Percentiles rank a stretch among this genome's conserved stretches.
Conservation (phyloP, 2,329 filamentous ascomycete genomes). For the Ascochyta clinopodiicola region DNA sequence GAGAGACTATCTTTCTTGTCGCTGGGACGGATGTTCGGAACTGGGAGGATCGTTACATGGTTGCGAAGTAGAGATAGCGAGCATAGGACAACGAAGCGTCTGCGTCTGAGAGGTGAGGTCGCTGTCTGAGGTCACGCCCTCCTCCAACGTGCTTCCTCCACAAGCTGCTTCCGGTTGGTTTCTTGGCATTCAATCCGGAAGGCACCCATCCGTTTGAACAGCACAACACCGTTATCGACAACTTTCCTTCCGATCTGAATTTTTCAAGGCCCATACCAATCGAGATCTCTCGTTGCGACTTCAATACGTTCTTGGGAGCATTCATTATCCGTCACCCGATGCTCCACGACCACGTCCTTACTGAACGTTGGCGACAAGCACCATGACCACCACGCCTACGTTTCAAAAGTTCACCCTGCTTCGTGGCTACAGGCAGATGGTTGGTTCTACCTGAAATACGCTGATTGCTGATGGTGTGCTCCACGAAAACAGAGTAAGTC, state of each 20-base stretch:
- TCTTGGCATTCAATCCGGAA: background rate
- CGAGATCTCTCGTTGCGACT: background rate
- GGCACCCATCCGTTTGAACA: no score
- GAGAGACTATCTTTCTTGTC: background rate
- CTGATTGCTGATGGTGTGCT: slow-evolving; percentile 1
- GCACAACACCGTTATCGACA: no score
- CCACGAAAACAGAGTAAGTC: slow-evolving; percentile 5
- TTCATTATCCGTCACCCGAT: background rate
- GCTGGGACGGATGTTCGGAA: no score
- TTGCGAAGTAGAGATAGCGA: background rate
- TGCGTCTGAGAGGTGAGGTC: background rate
- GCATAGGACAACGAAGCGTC: background rate
- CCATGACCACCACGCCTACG: background rate
- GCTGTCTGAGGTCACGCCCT: background rate
- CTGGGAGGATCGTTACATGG: background rate
- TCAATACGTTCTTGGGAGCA: background rate
- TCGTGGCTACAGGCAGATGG: background rate
- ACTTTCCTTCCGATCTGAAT: no score
- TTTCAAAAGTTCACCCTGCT: background rate
- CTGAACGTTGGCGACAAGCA: background rate
- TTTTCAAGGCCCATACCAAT: background rate
- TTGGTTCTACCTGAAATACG: background rate
- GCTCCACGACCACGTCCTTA: background rate
- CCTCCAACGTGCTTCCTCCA: background rate
- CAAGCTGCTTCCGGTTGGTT: slow-evolving; percentile 3